A percentile compares a stretch with the other conserved stretches of the same genome.
Conservation (phyloP, 805 yeast genomes). For the Metschnikowia peoriensis region DNA sequence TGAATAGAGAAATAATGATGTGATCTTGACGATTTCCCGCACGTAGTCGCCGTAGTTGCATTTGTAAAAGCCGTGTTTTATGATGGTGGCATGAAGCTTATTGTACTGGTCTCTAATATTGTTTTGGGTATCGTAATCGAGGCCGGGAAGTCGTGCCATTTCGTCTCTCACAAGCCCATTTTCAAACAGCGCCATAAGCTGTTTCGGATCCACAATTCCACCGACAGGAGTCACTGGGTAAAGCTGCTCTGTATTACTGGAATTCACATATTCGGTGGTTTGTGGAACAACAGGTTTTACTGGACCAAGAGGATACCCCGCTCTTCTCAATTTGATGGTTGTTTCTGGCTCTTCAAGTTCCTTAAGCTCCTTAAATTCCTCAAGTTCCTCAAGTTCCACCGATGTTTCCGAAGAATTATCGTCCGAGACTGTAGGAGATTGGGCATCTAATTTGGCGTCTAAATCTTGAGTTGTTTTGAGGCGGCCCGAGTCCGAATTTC, state of each 20-base stretch:
- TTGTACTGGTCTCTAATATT: constrained; percentile 56
- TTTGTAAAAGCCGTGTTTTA: constrained; percentile 59
- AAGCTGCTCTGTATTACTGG: constrained; percentile 30
- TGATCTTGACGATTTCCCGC: constrained; percentile 64
- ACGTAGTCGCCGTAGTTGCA: constrained; percentile 74
- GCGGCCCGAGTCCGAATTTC: not conserved
- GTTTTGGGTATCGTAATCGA: constrained; percentile 68
- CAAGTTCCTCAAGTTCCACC: constrained; percentile 12
- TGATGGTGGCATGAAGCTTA: constrained; percentile 54
- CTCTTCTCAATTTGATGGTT: not conserved
- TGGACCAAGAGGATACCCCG: constrained; percentile 42
- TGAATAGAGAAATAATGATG: constrained; percentile 49
- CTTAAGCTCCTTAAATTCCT: constrained; percentile 13
- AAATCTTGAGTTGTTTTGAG: not conserved
- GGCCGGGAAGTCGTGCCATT: constrained; percentile 53
- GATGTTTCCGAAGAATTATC: constrained; percentile 14
- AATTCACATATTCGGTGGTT: constrained; percentile 37
- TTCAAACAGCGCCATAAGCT: constrained; percentile 56
- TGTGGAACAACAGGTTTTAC: constrained; percentile 56
- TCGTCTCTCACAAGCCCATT: constrained; percentile 55
- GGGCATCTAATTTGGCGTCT: constrained; percentile 6
- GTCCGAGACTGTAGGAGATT: constrained; percentile 10
- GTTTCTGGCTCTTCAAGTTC: constrained; percentile 11
- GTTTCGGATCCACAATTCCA: constrained; percentile 53
- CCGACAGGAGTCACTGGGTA: constrained; percentile 30